phyloP scores from a whole-genome alignment of 805 yeast genomes.

The Saccharomycopsis malanga region DNA sequence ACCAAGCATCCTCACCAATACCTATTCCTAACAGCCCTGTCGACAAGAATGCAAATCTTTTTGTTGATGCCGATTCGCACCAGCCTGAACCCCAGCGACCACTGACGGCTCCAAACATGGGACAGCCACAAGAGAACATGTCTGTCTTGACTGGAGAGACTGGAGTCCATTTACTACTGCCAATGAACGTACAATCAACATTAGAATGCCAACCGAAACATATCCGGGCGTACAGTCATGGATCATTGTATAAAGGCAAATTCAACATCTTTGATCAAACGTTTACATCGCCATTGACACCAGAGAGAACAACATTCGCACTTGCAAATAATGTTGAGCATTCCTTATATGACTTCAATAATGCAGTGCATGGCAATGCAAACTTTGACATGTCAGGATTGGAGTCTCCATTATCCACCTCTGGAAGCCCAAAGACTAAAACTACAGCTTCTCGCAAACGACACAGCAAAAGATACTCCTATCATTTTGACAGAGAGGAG shows the following conservation, averaged over 20 bases:
- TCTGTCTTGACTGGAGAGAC: too few species aligned
- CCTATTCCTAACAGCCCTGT: background rate
- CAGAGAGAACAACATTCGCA: conserved; percentile 9
- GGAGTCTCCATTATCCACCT: background rate
- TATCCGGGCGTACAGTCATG: too few species aligned
- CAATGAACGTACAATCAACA: too few species aligned
- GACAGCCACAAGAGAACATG: too few species aligned
- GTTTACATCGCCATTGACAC: conserved; percentile 12
- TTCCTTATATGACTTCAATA: conserved; percentile 3
- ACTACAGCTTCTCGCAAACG: background rate
- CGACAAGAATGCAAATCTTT: background rate
- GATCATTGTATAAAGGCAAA: too few species aligned
- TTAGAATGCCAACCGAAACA: too few species aligned
- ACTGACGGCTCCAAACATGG: too few species aligned
- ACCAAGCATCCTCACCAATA: too few species aligned
- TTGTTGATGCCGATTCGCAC: too few species aligned
- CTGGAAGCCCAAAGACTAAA: too few species aligned
- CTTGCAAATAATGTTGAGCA: conserved; percentile 4
- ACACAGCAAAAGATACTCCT: background rate
- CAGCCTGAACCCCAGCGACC: too few species aligned
- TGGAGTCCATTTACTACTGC: too few species aligned
- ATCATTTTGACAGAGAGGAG: conserved; percentile 4
- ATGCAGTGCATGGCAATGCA: background rate
- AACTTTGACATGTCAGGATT: background rate
- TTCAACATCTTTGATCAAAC: background rate